Evolutionary conservation across 768 basidiomycete species (phyloP).

Genomic region (Leccinum subgranulosum): DNA sequence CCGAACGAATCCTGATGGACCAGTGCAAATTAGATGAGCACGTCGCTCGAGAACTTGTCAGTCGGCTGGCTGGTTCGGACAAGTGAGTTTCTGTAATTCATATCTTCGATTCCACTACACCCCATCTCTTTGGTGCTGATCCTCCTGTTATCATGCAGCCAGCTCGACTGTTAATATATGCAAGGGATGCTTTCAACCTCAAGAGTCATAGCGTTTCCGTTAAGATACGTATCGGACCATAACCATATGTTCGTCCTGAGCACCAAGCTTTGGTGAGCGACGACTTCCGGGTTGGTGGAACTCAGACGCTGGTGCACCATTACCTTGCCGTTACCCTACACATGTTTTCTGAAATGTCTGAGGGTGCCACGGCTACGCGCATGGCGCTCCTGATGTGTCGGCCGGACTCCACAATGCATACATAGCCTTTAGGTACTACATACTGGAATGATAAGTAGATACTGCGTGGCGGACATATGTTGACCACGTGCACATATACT

Average conservation of each 20-base stretch:
- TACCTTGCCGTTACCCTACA: not conserved
- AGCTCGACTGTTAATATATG: not conserved
- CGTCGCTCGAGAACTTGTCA: conserved; percentile 18
- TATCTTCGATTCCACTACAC: not conserved
- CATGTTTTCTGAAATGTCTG: not conserved
- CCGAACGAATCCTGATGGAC: conserved; percentile 11
- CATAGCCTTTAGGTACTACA: not conserved
- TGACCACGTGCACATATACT: not conserved
- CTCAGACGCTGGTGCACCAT: not conserved
- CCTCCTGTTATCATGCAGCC: not conserved
- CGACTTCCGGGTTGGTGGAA: not conserved
- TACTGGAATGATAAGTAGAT: not conserved
- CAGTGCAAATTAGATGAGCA: conserved; percentile 21
- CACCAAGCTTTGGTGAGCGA: not conserved
- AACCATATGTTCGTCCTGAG: not conserved
- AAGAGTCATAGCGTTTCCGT: not conserved
- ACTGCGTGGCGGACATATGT: not conserved
- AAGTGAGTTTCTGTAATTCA: not conserved
- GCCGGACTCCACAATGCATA: not conserved
- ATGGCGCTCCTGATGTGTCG: not conserved
- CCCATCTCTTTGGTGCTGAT: not conserved
- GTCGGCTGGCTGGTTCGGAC: conserved; percentile 8
- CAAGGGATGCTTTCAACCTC: not conserved
- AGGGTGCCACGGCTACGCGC: not conserved
- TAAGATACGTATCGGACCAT: not conserved